phyloP scores from a whole-genome alignment of 768 basidiomycete genomes.

The Asterophora lycoperdoides region DNA sequence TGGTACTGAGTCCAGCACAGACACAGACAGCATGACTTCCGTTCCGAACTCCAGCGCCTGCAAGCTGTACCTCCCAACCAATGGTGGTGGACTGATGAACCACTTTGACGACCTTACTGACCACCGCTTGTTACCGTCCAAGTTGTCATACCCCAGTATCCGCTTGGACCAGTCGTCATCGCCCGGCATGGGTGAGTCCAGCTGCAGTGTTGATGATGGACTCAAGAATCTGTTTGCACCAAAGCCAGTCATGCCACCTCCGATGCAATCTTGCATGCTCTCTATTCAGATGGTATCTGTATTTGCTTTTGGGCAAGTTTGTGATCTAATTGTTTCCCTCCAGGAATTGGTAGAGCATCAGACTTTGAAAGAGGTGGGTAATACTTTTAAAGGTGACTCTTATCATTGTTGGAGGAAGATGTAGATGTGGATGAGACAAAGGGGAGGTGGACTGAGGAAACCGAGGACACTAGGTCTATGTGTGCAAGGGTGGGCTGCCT shows the following conservation, averaged over 20 bases:
- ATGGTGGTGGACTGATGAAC: slow-evolving; percentile 57
- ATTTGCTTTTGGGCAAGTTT: background rate
- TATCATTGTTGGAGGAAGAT: no score
- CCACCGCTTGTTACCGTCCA: slow-evolving; percentile 46
- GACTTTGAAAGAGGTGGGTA: slow-evolving; percentile 74
- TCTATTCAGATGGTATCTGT: slow-evolving; percentile 87
- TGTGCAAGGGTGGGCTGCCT: no score
- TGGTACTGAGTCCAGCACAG: slow-evolving; percentile 26
- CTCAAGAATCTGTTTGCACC: slow-evolving; percentile 31
- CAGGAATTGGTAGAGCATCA: slow-evolving; percentile 91
- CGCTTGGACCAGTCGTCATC: slow-evolving; percentile 59
- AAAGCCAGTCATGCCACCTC: slow-evolving; percentile 18
- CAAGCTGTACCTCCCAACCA: slow-evolving; percentile 35
- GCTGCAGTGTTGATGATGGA: slow-evolving; percentile 36
- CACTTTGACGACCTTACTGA: slow-evolving; percentile 63
- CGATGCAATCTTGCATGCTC: slow-evolving; percentile 51
- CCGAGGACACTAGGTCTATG: no score
- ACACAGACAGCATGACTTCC: slow-evolving; percentile 46
- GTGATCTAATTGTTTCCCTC: slow-evolving; percentile 14
- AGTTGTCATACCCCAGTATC: slow-evolving; percentile 73
- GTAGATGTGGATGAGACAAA: no score
- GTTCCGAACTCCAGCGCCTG: slow-evolving; percentile 38
- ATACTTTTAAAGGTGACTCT: background rate
- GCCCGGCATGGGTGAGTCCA: slow-evolving; percentile 29
- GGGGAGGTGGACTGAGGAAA: no score